Evolutionary conservation across 371 early-diverging fungal genomes (phyloP), one percentile per base, ranked within the genome.

Genomic region (Paraphysoderma sedebokerense): DNA sequence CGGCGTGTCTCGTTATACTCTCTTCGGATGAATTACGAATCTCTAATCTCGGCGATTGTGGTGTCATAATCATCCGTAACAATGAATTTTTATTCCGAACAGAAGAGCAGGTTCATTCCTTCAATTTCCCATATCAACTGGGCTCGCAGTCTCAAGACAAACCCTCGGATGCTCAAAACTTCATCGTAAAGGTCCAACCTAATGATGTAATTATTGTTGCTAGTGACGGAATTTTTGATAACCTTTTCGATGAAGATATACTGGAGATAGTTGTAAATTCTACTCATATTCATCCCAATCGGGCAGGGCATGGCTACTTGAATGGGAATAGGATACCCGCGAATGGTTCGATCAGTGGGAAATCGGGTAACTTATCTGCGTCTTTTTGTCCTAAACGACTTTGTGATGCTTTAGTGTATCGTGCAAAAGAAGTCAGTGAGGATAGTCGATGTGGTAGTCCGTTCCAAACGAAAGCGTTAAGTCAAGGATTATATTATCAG

Each of bases 31-130:
- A 91, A 61, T 65, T 96, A 27, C 74, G 89, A 1, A 77, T 96
- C 33, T 84, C 90, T 13, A 91, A 91, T 49, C 67, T 96, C 36
- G 97, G 97, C 26, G 97, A 96, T 59, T 88, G 90, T 53, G 89
- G 89, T 0, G 66, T 93, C 35, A 70, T 80, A 29, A 68, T 96
- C 7, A 80, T 93, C 46, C 82, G 97, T 17, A 72, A 79, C 46
- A 79, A 80, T 44, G 79, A 82, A 46, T 74, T 84, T 55, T 68
- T 90, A 7, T 93, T 92, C 58, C 77, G 91, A 30, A 90, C 82
- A 27, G 92, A 92, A 78, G 70, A 80, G 68, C 46, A 70, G 38
- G 66, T 67, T 47, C 73, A 72, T 52, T 70, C 66, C 9, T 72
- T 72, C 62, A 72, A 72, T 54, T 69, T 63, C 46, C 73, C 73